Conservation (phyloP, 371 early-diverging fungal species). For the Mucor plumbeus region DNA sequence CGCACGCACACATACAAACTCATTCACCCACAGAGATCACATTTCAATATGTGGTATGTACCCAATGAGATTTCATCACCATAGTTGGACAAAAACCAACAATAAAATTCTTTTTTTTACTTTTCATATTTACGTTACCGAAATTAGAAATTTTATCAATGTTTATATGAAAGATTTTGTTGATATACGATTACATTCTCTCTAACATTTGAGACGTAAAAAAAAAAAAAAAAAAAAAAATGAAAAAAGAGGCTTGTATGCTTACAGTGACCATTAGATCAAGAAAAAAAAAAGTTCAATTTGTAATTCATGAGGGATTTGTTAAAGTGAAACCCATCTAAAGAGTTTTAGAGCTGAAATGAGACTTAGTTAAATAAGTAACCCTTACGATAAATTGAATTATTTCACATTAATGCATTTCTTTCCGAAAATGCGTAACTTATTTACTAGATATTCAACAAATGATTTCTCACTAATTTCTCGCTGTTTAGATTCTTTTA, state of each 20-base stretch:
- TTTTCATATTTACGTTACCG: neutral
- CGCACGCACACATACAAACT: too few species aligned
- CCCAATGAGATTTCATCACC: neutral
- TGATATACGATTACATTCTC: neutral
- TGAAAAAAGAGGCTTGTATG: conserved; percentile 6
- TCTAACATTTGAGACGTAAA: neutral
- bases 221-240: neutral
- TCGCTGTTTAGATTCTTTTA: too few species aligned
- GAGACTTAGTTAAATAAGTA: neutral
- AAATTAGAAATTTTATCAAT: neutral
- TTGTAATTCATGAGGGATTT: neutral
- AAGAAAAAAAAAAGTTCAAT: neutral
- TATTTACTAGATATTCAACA: too few species aligned
- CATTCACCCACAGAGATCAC: neutral
- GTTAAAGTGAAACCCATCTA: neutral
- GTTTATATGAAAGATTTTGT: neutral
- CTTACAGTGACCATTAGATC: neutral
- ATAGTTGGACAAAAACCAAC: neutral
- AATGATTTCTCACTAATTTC: too few species aligned
- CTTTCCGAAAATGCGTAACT: too few species aligned
- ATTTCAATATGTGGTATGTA: neutral
- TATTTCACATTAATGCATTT: too few species aligned
- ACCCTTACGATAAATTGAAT: too few species aligned
- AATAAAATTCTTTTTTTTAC: neutral
- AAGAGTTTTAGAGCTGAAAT: neutral